A percentile compares a stretch with the other conserved stretches of the same genome.
Conservation (phyloP, 1,284 basidiomycete species). For the Grifola frondosa region DNA sequence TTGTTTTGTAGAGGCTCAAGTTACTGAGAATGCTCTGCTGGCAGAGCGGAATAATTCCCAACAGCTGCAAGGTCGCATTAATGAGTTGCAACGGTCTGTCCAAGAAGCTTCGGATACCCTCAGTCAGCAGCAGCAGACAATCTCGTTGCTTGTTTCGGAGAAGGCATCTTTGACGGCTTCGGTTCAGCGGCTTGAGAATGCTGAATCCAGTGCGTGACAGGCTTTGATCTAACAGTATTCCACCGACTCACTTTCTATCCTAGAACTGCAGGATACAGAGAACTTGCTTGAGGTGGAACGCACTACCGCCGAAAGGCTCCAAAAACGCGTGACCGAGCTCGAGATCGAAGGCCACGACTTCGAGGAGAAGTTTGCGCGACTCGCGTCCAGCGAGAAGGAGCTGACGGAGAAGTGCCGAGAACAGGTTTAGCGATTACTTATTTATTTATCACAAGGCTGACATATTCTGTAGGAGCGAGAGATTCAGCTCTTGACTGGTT, state of each 20-base stretch:
- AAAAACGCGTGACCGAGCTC: constrained; percentile 43
- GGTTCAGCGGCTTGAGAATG: constrained; percentile 33
- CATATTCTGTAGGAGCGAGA: constrained; percentile 58
- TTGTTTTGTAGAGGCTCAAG: constrained; percentile 15
- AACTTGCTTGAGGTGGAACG: constrained; percentile 45
- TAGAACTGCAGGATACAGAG: constrained; percentile 51
- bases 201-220: constrained; percentile 34
- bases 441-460: neutral
- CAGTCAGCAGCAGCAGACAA: constrained; percentile 38
- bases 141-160: constrained; percentile 39
- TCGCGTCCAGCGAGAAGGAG: constrained; percentile 52
- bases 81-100: constrained; percentile 21
- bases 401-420: constrained; percentile 60
- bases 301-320: constrained; percentile 38
- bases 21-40: constrained; percentile 17
- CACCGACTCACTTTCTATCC: neutral
- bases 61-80: constrained; percentile 21
- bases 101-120: constrained; percentile 24
- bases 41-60: constrained; percentile 20
- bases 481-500: constrained; percentile 56
- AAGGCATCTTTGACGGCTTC: constrained; percentile 34
- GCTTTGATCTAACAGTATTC: neutral
- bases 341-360: constrained; percentile 34
- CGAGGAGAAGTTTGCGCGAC: constrained; percentile 38
- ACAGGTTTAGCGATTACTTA: constrained; percentile 41